These are phyloP conservation scores for Tetrapyrgos nigripes DNA, from an alignment of 1,284 basidiomycete genomes.

Conservation along the genomic window DNA sequence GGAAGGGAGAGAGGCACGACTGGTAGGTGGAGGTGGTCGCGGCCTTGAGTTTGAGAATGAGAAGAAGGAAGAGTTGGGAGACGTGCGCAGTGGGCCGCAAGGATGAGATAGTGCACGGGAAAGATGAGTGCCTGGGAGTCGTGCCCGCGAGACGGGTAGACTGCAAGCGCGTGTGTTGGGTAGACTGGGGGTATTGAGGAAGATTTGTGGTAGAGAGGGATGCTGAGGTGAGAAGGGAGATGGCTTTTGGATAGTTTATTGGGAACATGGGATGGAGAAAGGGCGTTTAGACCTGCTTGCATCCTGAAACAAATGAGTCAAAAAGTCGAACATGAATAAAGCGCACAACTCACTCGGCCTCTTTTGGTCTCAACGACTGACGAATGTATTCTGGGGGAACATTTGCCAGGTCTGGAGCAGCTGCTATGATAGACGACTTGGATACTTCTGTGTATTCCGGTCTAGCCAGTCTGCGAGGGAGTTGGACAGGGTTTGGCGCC, in stretches of 20 bases:
- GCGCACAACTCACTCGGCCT: constrained; percentile 52
- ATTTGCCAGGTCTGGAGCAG: constrained; percentile 59
- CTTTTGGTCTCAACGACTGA: constrained; percentile 54
- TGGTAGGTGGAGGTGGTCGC: constrained; percentile 46
- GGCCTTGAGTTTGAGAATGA: constrained; percentile 20
- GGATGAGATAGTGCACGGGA: constrained; percentile 61
- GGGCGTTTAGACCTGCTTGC: constrained; percentile 53
- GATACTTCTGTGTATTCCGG: constrained; percentile 61
- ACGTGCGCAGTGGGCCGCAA: constrained; percentile 64
- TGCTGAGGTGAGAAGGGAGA: constrained; percentile 51
- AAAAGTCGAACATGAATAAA: constrained; percentile 11
- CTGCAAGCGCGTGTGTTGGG: constrained; percentile 67
- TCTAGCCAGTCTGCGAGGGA: constrained; percentile 63
- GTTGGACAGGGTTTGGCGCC: constrained; percentile 45
- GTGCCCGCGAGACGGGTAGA: constrained; percentile 50
- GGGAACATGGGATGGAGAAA: constrained; percentile 57
- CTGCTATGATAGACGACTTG: constrained; percentile 54
- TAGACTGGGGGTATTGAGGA: constrained; percentile 39
- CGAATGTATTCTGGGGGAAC: constrained; percentile 69
- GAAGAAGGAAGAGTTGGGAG: constrained; percentile 59
- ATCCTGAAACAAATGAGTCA: constrained; percentile 45
- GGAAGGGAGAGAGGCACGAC: constrained; percentile 72
- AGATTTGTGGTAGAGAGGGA: constrained; percentile 44
- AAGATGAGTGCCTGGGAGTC: constrained; percentile 46
- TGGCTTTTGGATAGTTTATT: constrained; percentile 52